Percentiles rank a stretch among this genome's conserved stretches.
These are phyloP conservation scores for Backusella macrospora DNA, from an alignment of 192 early-diverging fungal species.

Conservation along the genomic window DNA sequence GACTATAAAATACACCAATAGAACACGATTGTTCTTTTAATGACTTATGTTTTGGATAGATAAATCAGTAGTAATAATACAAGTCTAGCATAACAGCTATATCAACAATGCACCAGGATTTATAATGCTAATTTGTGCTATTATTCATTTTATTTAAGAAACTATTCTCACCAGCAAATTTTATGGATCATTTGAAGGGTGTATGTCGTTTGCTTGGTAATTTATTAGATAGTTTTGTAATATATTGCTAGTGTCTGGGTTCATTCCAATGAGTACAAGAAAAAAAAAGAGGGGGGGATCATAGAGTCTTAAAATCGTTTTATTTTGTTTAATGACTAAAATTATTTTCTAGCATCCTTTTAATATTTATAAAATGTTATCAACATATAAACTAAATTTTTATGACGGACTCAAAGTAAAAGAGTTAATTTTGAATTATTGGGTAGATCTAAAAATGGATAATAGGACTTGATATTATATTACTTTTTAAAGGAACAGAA, in stretches of 20 bases:
- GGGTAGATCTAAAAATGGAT: background rate
- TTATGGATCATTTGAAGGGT: constrained; percentile 6
- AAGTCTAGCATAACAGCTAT: background rate
- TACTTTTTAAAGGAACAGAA: background rate
- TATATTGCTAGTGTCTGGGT: background rate
- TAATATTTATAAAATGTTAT: background rate
- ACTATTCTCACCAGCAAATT: background rate
- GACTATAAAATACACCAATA: background rate
- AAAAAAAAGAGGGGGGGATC: background rate
- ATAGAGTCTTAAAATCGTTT: background rate
- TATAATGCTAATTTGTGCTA: background rate
- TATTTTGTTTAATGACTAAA: background rate
- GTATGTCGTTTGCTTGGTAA: background rate
- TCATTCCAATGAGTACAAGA: background rate
- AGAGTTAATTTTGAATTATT: background rate
- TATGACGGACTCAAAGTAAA: too few relatives aligned
- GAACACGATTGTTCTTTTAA: background rate
- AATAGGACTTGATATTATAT: background rate
- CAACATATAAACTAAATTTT: background rate
- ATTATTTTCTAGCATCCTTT: background rate
- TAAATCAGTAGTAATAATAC: background rate
- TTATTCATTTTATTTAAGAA: background rate
- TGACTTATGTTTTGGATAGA: background rate
- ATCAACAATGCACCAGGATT: background rate
- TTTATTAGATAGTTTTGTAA: background rate